phyloP scores from a whole-genome alignment of 1,139 yeast genomes.

The Kazachstania sp. region DNA sequence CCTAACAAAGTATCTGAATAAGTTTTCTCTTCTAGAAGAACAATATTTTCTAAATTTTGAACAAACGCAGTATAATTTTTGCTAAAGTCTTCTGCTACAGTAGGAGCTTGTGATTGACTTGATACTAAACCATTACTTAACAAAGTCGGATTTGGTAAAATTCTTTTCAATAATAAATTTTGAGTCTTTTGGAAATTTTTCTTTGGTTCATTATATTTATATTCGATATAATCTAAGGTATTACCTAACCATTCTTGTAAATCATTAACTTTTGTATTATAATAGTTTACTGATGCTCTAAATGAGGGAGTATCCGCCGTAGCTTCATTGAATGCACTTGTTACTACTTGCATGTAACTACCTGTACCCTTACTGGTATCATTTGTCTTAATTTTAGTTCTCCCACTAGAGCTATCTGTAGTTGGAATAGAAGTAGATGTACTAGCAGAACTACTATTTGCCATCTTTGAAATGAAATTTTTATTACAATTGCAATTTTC shows the following conservation, averaged over 20 bases:
- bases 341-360: constrained; percentile 44
- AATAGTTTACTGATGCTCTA: constrained; percentile 66
- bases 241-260: constrained; percentile 66
- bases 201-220: constrained; percentile 41
- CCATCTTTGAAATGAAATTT: not conserved
- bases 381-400: not conserved
- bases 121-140: constrained; percentile 58
- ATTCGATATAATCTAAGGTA: constrained; percentile 42
- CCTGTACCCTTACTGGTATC: not conserved
- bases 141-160: constrained; percentile 44
- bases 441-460: not conserved
- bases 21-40: constrained; percentile 15
- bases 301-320: constrained; percentile 88
- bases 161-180: constrained; percentile 41
- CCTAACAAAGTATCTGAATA: constrained; percentile 17
- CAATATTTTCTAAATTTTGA: constrained; percentile 12
- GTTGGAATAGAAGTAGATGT: not conserved
- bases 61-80: constrained; percentile 39
- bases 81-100: constrained; percentile 49
- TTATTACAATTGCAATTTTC: not conserved
- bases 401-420: not conserved
- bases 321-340: constrained; percentile 82
- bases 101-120: constrained; percentile 63
- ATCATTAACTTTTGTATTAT: constrained; percentile 54
- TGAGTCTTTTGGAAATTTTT: constrained; percentile 46